Percentiles rank a stretch among this genome's conserved stretches.
Conservation (phyloP, 2,329 filamentous ascomycete species). For the Fusarium penzigii region DNA sequence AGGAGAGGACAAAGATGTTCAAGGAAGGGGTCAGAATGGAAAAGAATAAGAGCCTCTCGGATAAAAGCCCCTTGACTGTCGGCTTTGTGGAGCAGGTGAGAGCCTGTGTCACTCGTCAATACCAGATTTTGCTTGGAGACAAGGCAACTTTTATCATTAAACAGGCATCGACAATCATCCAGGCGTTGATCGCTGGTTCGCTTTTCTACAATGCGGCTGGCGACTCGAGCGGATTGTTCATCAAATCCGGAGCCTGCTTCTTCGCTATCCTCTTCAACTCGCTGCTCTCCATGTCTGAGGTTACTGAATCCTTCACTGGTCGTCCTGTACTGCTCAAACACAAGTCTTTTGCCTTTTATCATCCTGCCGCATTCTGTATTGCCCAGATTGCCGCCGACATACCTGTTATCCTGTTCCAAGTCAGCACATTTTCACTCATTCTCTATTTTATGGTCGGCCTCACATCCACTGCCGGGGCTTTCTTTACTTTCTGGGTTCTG, state of each 20-base stretch:
- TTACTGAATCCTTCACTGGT: slow-evolving; percentile 62
- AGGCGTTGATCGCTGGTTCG: slow-evolving; percentile 65
- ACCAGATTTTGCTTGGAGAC: slow-evolving; percentile 66
- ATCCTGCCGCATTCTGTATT: slow-evolving; percentile 60
- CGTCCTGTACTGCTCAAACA: slow-evolving; percentile 62
- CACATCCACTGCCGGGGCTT: slow-evolving; percentile 49
- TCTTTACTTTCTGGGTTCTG: slow-evolving; percentile 64
- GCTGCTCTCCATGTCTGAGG: slow-evolving; percentile 65
- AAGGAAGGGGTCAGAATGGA: slow-evolving; percentile 51
- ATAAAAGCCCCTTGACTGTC: slow-evolving; percentile 57
- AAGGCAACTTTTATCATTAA: slow-evolving; percentile 65
- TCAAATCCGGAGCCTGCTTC: slow-evolving; percentile 65
- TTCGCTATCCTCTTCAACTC: slow-evolving; percentile 64
- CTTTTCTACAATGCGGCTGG: slow-evolving; percentile 66
- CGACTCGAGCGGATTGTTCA: slow-evolving; percentile 61
- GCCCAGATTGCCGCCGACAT: slow-evolving; percentile 57
- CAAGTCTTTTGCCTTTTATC: slow-evolving; percentile 57
- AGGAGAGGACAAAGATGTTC: slow-evolving; percentile 54
- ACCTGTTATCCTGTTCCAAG: slow-evolving; percentile 58
- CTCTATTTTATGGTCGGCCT: slow-evolving; percentile 67
- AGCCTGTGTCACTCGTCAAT: slow-evolving; percentile 59
- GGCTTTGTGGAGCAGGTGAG: slow-evolving; percentile 56
- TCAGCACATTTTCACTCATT: slow-evolving; percentile 57
- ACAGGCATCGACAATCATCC: slow-evolving; percentile 56
- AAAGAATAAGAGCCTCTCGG: slow-evolving; percentile 55